Percentiles rank a stretch among this genome's conserved stretches.
phyloP scores from a whole-genome alignment of 305 asterid genomes.

The Fraxinus dipetala region DNA sequence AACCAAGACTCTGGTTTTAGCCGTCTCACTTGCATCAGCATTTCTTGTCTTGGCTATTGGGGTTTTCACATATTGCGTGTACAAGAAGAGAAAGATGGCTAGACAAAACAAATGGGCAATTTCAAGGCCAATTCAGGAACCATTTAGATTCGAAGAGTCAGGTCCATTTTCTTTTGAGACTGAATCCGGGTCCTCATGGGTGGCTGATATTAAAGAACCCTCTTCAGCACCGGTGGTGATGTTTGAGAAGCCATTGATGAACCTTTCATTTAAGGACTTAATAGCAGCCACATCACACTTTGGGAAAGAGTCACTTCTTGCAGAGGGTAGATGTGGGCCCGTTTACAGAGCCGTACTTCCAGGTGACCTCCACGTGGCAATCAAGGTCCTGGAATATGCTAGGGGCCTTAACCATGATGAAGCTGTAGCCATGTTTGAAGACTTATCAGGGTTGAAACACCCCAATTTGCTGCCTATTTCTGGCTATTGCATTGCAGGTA shows the following conservation, averaged over 20 bases:
- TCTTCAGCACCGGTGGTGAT: slow-evolving; percentile 79
- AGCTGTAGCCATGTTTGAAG: slow-evolving; percentile 69
- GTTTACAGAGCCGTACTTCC: slow-evolving; percentile 87
- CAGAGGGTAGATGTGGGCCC: slow-evolving; percentile 86
- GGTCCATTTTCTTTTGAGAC: slow-evolving; percentile 93
- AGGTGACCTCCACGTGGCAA: slow-evolving; percentile 90
- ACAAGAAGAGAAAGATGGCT: slow-evolving; percentile 49
- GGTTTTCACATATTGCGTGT: slow-evolving; percentile 27
- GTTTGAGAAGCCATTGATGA: slow-evolving; percentile 96
- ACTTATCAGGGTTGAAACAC: slow-evolving; percentile 65
- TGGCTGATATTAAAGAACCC: slow-evolving; percentile 83
- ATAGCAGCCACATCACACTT: slow-evolving; percentile 84
- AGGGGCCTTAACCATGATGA: slow-evolving; percentile 51
- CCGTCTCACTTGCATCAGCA: slow-evolving; percentile 30
- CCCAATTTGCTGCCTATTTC: slow-evolving; percentile 70
- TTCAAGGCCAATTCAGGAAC: slow-evolving; percentile 67
- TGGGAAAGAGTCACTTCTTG: slow-evolving; percentile 82
- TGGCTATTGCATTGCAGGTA: slow-evolving; percentile 96
- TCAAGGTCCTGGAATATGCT: slow-evolving; percentile 74
- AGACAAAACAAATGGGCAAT: slow-evolving; percentile 71
- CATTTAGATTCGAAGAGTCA: slow-evolving; percentile 62
- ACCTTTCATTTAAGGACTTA: slow-evolving; percentile 84
- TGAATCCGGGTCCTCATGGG: slow-evolving; percentile 89
- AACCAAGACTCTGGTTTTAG: slow-evolving; percentile 20
- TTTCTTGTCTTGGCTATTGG: slow-evolving; percentile 24